A percentile compares a stretch with the other conserved stretches of the same genome.
phyloP scores from a whole-genome alignment of 1,284 basidiomycete species.

The Xerocomus amazonicus region DNA sequence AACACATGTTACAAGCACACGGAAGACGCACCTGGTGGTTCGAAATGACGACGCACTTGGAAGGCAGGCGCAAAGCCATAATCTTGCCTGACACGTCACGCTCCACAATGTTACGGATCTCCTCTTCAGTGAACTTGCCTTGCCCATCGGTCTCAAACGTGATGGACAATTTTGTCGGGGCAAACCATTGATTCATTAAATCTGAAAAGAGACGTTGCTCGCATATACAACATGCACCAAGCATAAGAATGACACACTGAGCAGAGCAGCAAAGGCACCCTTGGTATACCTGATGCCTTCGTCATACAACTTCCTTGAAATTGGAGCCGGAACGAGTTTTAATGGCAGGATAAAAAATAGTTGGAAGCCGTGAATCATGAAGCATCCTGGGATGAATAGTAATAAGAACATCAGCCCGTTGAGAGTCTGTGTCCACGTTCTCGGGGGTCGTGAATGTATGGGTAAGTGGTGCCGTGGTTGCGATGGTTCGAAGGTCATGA shows the following conservation, averaged over 20 bases:
- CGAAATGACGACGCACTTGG: conserved; percentile 72
- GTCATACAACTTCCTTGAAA: conserved; percentile 53
- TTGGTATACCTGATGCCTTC: conserved; percentile 76
- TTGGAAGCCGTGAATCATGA: conserved; percentile 71
- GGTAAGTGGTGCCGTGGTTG: conserved; percentile 46
- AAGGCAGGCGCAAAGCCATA: conserved; percentile 64
- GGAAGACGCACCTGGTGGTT: conserved; percentile 69
- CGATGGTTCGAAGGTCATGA: conserved; percentile 22
- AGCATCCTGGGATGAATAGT: conserved; percentile 64
- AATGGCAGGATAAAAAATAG: conserved; percentile 66
- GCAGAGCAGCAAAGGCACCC: conserved; percentile 71
- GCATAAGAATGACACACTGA: conserved; percentile 49
- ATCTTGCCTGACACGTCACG: conserved; percentile 57
- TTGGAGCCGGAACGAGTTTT: conserved; percentile 46
- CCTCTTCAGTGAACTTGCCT: conserved; percentile 56
- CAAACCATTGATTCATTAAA: conserved; percentile 77
- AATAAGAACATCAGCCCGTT: conserved; percentile 53
- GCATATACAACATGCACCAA: conserved; percentile 2
- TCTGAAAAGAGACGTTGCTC: conserved; percentile 41
- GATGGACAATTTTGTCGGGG: conserved; percentile 71
- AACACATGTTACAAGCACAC: not conserved
- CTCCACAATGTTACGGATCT: conserved; percentile 54
- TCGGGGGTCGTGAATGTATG: conserved; percentile 55
- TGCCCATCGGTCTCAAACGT: conserved; percentile 70
- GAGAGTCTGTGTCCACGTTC: conserved; percentile 51